Evolutionary conservation across 176 grass and related monocot genomes (phyloP), one percentile per base, ranked within the genome.

Genomic region (Ensete ventricosum): DNA sequence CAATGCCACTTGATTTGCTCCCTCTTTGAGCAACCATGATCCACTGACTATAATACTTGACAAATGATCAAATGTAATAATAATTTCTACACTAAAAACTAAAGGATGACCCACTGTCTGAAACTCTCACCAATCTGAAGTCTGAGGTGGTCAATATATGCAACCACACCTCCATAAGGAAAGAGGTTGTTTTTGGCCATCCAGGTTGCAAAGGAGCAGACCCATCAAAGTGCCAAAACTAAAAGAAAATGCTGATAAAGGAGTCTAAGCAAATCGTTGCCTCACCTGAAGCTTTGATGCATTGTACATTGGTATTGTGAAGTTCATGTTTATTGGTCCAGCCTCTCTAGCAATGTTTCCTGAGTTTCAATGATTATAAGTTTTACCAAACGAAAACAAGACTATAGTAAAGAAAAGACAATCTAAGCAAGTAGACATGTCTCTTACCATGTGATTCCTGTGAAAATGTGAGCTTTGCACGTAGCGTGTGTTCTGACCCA

Each of bases 391-490:
- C 1, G 17, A 16, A 13, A 1, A 14, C 54, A 3, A 57, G 54
- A 14, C 16, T 57, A 12, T 16, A 3, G 19, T 16, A 14, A 57
- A 57, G 16, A 20, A 11, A 62, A 27, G 4, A 57, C 16, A 57
- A 14, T 57, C 5, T 13, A 57, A 57, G 54, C 54, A 3, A 57
- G 1, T 13, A 57, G 14, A 57, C 13, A 8, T 75, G 76, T 81
- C 21, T 77, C 34, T 6, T 91, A 99, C 95, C 95, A 69, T 99
- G 90, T 76, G 82, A 80, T 79, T 99, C 95, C 76, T 91, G 90
- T 60, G 95, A 91, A 91, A 99, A 99, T 71, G 88, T 99, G 72
- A 99, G 95, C 86, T 94, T 99, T 59, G 95, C 88, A 52, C 90
- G 88, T 81, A 99, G 84, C 49, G 88, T 94, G 78, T 99, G 95